These are phyloP conservation scores for Immersiella caudata DNA, from an alignment of 495 filamentous ascomycete genomes.

Conservation along the genomic window DNA sequence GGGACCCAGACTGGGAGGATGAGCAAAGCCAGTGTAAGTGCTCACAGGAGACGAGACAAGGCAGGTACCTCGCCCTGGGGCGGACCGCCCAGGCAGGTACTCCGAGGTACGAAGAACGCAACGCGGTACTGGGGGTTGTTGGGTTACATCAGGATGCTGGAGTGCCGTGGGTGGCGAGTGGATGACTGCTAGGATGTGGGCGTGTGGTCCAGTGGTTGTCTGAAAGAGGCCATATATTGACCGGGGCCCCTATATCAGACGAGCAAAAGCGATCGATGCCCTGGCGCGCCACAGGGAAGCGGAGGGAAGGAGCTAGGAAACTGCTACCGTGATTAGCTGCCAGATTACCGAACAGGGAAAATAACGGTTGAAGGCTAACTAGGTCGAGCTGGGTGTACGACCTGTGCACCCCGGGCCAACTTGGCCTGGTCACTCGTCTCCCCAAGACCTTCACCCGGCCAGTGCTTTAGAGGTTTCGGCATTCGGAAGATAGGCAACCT, in stretches of 20 bases:
- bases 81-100: conserved; percentile 22
- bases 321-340: conserved; percentile 30
- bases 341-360: conserved; percentile 37
- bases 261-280: conserved; percentile 43
- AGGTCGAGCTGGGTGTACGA: neutral
- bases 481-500: neutral
- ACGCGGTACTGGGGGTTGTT: conserved; percentile 29
- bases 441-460: neutral
- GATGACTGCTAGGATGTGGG: conserved; percentile 31
- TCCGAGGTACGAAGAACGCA: conserved; percentile 28
- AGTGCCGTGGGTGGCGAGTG: conserved; percentile 33
- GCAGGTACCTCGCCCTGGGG: conserved; percentile 23
- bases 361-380: conserved; percentile 5
- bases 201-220: conserved; percentile 27
- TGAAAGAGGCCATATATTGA: conserved; percentile 45
- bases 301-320: conserved; percentile 28
- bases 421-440: neutral
- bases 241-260: conserved; percentile 50
- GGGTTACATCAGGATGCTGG: conserved; percentile 26
- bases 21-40: conserved; percentile 23
- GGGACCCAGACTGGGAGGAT: conserved; percentile 15
- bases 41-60: conserved; percentile 24
- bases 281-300: conserved; percentile 49
- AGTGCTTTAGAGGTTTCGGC: conserved; percentile 6
- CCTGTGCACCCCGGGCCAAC: neutral